Evolutionary conservation across 2,329 filamentous ascomycete genomes (phyloP).

Genomic region (Fusarium cyanostomum): DNA sequence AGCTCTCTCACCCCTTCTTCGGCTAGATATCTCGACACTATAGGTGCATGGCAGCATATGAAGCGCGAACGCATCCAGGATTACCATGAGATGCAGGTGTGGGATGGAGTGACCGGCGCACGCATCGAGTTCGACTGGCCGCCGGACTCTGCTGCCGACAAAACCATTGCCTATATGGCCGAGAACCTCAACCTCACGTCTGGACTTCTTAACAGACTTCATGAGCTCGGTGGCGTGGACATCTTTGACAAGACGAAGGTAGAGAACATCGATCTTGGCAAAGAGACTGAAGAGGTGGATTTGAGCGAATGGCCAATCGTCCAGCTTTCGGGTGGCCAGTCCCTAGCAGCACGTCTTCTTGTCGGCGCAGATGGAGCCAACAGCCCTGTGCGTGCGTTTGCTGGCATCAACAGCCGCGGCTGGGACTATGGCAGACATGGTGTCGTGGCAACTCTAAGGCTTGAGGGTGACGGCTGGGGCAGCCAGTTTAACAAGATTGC

Average conservation of each 20-base stretch:
- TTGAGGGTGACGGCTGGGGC: constrained; percentile 69
- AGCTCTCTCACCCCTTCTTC: constrained; percentile 93
- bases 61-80: constrained; percentile 78
- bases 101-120: constrained; percentile 91
- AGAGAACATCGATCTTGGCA: constrained; percentile 79
- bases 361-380: constrained; percentile 96
- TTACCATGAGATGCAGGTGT: constrained; percentile 97
- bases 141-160: constrained; percentile 56
- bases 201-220: constrained; percentile 76
- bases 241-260: constrained; percentile 82
- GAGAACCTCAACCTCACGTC: constrained; percentile 92
- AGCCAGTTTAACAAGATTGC: constrained; percentile 73
- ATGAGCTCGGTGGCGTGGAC: constrained; percentile 73
- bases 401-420: constrained; percentile 83
- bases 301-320: constrained; percentile 89
- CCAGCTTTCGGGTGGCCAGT: constrained; percentile 71
- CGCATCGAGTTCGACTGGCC: constrained; percentile 89
- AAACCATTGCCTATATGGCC: constrained; percentile 92
- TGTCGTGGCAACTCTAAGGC: constrained; percentile 85
- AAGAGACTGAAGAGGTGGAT: constrained; percentile 74
- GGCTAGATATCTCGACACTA: constrained; percentile 80
- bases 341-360: constrained; percentile 82
- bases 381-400: constrained; percentile 90
- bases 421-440: constrained; percentile 96
- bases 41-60: constrained; percentile 87